Evolutionary conservation across 306 rosid genomes (phyloP).

Genomic region (Arachis stenosperma): DNA sequence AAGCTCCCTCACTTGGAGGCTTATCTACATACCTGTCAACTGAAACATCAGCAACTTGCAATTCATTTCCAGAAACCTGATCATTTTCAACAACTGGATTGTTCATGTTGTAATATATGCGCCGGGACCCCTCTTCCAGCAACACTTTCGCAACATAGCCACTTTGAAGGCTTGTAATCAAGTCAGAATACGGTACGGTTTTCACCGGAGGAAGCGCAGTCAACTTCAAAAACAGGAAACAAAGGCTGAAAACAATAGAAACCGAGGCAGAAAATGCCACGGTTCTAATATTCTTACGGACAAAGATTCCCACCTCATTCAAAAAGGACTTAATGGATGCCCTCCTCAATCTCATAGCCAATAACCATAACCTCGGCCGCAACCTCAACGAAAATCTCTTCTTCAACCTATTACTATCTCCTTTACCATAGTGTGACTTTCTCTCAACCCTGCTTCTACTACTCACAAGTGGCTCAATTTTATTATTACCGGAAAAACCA

Average conservation of each 20-base stretch:
- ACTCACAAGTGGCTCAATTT: slow-evolving; percentile 53
- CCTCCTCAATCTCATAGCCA: slow-evolving; percentile 60
- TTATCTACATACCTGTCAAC: slow-evolving; percentile 38
- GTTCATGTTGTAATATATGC: slow-evolving; percentile 62
- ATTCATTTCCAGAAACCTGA: slow-evolving; percentile 49
- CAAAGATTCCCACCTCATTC: slow-evolving; percentile 52
- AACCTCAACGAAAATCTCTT: slow-evolving; percentile 74
- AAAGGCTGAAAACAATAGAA: slow-evolving; percentile 63
- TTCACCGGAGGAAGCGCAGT: slow-evolving; percentile 66
- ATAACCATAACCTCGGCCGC: slow-evolving; percentile 76
- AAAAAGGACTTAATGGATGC: slow-evolving; percentile 60
- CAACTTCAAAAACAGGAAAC: slow-evolving; percentile 71
- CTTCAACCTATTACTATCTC: slow-evolving; percentile 45
- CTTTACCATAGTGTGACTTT: slow-evolving; percentile 52
- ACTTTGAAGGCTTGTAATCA: slow-evolving; percentile 63
- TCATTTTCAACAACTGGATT: slow-evolving; percentile 34
- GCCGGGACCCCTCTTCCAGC: slow-evolving; percentile 92
- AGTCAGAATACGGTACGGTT: slow-evolving; percentile 83
- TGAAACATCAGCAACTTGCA: slow-evolving; percentile 37
- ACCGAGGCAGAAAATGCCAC: slow-evolving; percentile 61
- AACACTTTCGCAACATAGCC: slow-evolving; percentile 70
- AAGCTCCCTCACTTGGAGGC: slow-evolving; percentile 45
- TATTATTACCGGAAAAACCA: slow-evolving; percentile 51
- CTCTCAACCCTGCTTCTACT: slow-evolving; percentile 54
- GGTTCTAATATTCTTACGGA: slow-evolving; percentile 63